Conservation (phyloP, 371 early-diverging fungal species). For the Fennellomyces sp. region DNA sequence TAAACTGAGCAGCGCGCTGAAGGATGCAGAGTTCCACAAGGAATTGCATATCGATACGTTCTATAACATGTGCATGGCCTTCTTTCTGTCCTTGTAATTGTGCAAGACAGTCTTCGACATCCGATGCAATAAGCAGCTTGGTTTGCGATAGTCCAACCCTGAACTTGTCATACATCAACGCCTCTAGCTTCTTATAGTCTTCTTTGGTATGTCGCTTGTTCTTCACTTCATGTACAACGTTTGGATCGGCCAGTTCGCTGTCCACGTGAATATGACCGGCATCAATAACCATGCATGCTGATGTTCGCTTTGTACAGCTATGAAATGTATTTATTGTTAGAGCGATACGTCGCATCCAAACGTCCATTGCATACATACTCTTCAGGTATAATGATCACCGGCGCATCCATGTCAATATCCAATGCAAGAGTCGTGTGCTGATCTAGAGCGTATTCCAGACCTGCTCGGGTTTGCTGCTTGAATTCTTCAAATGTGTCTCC, state of each 20-base stretch:
- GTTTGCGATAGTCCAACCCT: constrained; percentile 65
- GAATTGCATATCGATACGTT: constrained; percentile 74
- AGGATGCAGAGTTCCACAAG: constrained; percentile 75
- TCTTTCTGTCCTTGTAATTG: constrained; percentile 28
- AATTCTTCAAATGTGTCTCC: constrained; percentile 76
- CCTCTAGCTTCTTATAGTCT: constrained; percentile 64
- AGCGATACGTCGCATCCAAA: too few species aligned
- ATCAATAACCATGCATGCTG: constrained; percentile 74
- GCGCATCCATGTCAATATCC: constrained; percentile 84
- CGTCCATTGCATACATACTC: constrained; percentile 37
- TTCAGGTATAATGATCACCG: constrained; percentile 84
- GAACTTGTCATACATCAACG: constrained; percentile 84
- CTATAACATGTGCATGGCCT: constrained; percentile 64
- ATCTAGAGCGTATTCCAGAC: constrained; percentile 79
- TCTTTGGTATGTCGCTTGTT: constrained; percentile 38
- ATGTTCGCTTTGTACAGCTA: constrained; percentile 46
- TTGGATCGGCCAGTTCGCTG: constrained; percentile 69
- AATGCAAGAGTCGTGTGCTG: constrained; percentile 78
- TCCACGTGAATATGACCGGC: constrained; percentile 80
- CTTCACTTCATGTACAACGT: constrained; percentile 60
- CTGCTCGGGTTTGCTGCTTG: constrained; percentile 75
- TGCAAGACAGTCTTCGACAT: constrained; percentile 69
- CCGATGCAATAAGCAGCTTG: constrained; percentile 67
- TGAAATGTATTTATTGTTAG: neutral
- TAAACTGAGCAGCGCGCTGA: constrained; percentile 65